A percentile compares a stretch with the other conserved stretches of the same genome.
phyloP scores from a whole-genome alignment of 805 yeast genomes.

The Ogataea paraovalis region DNA sequence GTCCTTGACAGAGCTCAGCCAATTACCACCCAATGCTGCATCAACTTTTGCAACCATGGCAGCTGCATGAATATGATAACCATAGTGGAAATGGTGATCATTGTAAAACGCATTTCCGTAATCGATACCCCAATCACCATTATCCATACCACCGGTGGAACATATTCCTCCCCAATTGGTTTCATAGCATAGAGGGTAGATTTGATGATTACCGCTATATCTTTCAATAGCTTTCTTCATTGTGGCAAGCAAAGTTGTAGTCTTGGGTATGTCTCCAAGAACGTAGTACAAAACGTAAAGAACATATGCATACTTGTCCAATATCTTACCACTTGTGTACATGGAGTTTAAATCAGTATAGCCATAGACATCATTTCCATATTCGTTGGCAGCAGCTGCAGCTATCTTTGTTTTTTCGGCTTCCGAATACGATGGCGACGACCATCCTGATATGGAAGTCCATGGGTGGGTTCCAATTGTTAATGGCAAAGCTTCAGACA shows the following conservation, averaged over 20 bases:
- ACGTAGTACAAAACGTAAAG: slow-evolving; percentile 66
- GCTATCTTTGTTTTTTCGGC: slow-evolving; percentile 20
- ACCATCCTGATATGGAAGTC: slow-evolving; percentile 41
- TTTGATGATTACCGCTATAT: slow-evolving; percentile 64
- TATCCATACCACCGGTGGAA: slow-evolving; percentile 54
- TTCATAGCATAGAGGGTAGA: slow-evolving; percentile 70
- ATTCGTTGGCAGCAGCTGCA: slow-evolving; percentile 36
- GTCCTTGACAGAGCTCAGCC: slow-evolving; percentile 44
- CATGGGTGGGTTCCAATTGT: slow-evolving; percentile 51
- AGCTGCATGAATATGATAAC: slow-evolving; percentile 68
- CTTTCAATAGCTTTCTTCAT: slow-evolving; percentile 63
- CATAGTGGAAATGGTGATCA: slow-evolving; percentile 76
- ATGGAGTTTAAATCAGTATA: slow-evolving; percentile 43
- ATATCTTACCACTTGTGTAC: slow-evolving; percentile 81
- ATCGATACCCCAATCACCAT: slow-evolving; percentile 51
- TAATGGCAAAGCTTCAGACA: slow-evolving; percentile 41
- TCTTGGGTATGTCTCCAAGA: slow-evolving; percentile 48
- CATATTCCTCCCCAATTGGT: slow-evolving; percentile 69
- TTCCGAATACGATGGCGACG: slow-evolving; percentile 17
- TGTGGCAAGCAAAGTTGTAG: slow-evolving; percentile 48
- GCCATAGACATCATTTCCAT: slow-evolving; percentile 39
- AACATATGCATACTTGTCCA: slow-evolving; percentile 85
- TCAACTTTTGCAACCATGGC: slow-evolving; percentile 60
- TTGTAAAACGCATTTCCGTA: slow-evolving; percentile 69
- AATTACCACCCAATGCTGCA: slow-evolving; percentile 41